Percentiles rank a stretch among this genome's conserved stretches.
Conservation (phyloP, 2,329 filamentous ascomycete species). For the Arachnopeziza araneosa region DNA sequence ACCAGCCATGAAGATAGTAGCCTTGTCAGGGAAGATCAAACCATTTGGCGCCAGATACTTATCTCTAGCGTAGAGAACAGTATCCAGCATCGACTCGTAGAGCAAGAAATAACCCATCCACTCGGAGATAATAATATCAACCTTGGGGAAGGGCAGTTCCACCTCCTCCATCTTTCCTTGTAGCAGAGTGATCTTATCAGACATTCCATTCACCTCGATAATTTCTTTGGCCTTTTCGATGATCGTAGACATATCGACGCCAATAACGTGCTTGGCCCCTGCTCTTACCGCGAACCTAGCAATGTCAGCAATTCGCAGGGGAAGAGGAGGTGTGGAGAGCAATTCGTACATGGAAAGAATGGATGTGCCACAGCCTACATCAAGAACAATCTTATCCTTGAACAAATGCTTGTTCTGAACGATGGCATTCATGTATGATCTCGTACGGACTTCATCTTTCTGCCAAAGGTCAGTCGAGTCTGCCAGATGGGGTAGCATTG, state of each 20-base stretch:
- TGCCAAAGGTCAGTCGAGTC: constrained; percentile 34
- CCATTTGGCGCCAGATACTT: constrained; percentile 81
- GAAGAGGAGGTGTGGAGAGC: constrained; percentile 11
- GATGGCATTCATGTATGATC: constrained; percentile 95
- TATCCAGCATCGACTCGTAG: constrained; percentile 99
- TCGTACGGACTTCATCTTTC: constrained; percentile 98
- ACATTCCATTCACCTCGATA: constrained; percentile 84
- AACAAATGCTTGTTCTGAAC: constrained; percentile 94
- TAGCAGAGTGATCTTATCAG: constrained; percentile 92
- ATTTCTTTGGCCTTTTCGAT: constrained; percentile 98
- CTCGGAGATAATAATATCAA: constrained; percentile 99
- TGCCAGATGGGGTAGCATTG: constrained; percentile 10
- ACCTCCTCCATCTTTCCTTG: constrained; percentile 99
- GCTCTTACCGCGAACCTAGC: constrained; percentile 91
- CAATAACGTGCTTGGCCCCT: constrained; percentile 96
- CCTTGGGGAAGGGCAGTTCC: constrained; percentile 83
- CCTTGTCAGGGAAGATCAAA: constrained; percentile 98
- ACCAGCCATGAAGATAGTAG: constrained; percentile 91
- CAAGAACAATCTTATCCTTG: constrained; percentile 88
- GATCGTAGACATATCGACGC: constrained; percentile 99
- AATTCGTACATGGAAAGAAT: constrained; percentile 90
- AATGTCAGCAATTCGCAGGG: constrained; percentile 9
- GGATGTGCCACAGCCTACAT: constrained; percentile 94
- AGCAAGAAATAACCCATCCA: constrained; percentile 99
- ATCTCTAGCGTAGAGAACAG: constrained; percentile 93